phyloP scores from a whole-genome alignment of 805 yeast species.

The Monosporozyma solicola region DNA sequence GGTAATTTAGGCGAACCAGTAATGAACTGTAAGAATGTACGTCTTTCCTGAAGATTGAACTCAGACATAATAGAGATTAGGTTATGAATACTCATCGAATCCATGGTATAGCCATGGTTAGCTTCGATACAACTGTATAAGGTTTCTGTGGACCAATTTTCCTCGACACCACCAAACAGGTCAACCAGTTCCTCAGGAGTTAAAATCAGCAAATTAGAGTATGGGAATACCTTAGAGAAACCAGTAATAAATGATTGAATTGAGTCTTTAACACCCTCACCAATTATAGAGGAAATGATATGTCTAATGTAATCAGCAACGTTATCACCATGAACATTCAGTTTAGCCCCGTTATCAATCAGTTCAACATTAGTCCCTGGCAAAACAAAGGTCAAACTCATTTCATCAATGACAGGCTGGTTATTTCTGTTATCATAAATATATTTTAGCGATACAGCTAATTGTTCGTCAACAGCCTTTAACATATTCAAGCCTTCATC shows the following conservation, averaged over 20 bases:
- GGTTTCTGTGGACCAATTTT: conserved; percentile 75
- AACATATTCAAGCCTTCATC: conserved; percentile 32
- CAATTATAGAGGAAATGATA: conserved; percentile 52
- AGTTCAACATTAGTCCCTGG: conserved; percentile 70
- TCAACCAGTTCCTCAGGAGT: conserved; percentile 64
- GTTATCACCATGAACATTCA: conserved; percentile 43
- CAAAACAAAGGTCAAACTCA: conserved; percentile 56
- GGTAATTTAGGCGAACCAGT: conserved; percentile 94
- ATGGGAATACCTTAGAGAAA: conserved; percentile 76
- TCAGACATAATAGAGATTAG: conserved; percentile 53
- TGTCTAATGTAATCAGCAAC: conserved; percentile 46
- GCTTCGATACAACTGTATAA: conserved; percentile 58
- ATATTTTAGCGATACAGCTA: conserved; percentile 50
- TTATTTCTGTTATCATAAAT: conserved; percentile 37
- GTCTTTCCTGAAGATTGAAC: conserved; percentile 46
- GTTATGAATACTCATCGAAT: conserved; percentile 52
- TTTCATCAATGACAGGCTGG: conserved; percentile 30
- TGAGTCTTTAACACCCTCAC: conserved; percentile 56
- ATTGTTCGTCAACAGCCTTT: conserved; percentile 43
- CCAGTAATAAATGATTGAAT: conserved; percentile 66
- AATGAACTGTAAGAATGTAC: conserved; percentile 73
- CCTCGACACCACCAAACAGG: conserved; percentile 68
- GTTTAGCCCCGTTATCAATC: conserved; percentile 44
- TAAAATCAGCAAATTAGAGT: conserved; percentile 58
- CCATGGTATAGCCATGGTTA: conserved; percentile 80